phyloP scores from a whole-genome alignment of 1,284 basidiomycete genomes.

The Austroboletus novae-zelandiae region DNA sequence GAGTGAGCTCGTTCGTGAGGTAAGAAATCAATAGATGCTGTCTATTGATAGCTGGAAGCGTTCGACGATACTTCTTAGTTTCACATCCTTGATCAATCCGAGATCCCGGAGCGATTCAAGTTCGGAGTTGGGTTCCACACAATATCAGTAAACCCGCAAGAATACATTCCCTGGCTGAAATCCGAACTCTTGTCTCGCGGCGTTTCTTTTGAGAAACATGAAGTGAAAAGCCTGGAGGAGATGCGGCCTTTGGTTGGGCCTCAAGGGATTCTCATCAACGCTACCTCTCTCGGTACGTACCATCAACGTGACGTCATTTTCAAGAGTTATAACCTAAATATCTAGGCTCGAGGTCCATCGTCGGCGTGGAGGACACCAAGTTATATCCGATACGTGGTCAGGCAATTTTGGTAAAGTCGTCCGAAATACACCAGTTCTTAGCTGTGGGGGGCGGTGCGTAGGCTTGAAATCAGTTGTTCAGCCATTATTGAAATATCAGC shows the following conservation, averaged over 20 bases:
- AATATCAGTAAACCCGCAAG: conserved; percentile 45
- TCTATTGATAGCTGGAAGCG: background rate
- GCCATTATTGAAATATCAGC: background rate
- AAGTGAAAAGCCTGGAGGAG: conserved; percentile 41
- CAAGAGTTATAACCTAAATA: background rate
- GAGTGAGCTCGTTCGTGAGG: conserved; percentile 48
- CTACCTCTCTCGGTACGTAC: conserved; percentile 44
- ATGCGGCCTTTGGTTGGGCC: conserved; percentile 37
- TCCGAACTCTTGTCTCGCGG: conserved; percentile 35
- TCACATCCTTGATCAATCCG: conserved; percentile 33
- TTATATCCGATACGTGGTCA: conserved; percentile 73
- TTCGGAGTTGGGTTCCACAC: conserved; percentile 45
- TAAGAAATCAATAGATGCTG: conserved; percentile 28
- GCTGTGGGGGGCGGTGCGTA: conserved; percentile 16
- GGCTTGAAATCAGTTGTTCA: background rate
- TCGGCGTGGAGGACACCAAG: conserved; percentile 57
- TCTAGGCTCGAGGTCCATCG: conserved; percentile 49
- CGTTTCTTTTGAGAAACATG: conserved; percentile 31
- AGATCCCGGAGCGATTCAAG: conserved; percentile 35
- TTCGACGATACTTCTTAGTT: conserved; percentile 34
- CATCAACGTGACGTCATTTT: background rate
- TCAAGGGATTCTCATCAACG: conserved; percentile 45
- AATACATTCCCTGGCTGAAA: conserved; percentile 50
- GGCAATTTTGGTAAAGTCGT: conserved; percentile 59
- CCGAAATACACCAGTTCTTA: conserved; percentile 43